Evolutionary conservation across 495 filamentous ascomycete species (phyloP).

Genomic region (Cudoniella acicularis): DNA sequence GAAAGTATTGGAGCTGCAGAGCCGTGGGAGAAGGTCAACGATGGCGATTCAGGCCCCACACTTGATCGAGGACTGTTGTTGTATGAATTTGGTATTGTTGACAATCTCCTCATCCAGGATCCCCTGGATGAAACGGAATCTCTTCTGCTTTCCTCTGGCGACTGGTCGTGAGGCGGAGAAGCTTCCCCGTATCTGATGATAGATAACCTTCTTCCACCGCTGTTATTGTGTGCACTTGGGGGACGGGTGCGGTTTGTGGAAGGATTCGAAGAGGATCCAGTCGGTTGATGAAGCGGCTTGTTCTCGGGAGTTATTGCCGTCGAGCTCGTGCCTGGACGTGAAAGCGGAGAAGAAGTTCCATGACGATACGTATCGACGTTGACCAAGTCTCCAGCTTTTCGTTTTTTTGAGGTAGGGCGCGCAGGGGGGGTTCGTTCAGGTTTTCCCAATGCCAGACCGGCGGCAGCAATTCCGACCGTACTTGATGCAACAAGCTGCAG

Average conservation of each 20-base stretch:
- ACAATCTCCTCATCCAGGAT: conserved; percentile 77
- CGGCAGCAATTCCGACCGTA: conserved; percentile 56
- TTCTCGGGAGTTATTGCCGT: conserved; percentile 29
- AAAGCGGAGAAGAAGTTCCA: conserved; percentile 30
- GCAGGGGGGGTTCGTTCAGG: conserved; percentile 34
- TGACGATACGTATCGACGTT: conserved; percentile 35
- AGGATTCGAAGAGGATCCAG: conserved; percentile 22
- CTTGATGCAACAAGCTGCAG: conserved; percentile 53
- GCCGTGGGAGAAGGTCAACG: conserved; percentile 66
- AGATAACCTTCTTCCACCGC: conserved; percentile 36
- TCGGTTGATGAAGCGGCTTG: conserved; percentile 26
- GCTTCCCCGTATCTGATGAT: conserved; percentile 38
- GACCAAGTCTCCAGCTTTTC: conserved; percentile 37
- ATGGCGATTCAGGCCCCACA: conserved; percentile 63
- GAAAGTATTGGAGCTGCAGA: conserved; percentile 64
- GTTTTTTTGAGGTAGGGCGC: conserved; percentile 37
- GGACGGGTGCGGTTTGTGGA: conserved; percentile 24
- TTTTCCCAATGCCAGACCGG: conserved; percentile 51
- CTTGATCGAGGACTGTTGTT: conserved; percentile 64
- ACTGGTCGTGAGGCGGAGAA: conserved; percentile 15
- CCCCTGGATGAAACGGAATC: conserved; percentile 54
- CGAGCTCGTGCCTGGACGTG: conserved; percentile 33
- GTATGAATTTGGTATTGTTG: conserved; percentile 65
- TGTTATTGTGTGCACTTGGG: conserved; percentile 24
- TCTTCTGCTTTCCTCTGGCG: conserved; percentile 32